phyloP scores from a whole-genome alignment of 2,329 filamentous ascomycete genomes.

The Aspergillaceae sp. region DNA sequence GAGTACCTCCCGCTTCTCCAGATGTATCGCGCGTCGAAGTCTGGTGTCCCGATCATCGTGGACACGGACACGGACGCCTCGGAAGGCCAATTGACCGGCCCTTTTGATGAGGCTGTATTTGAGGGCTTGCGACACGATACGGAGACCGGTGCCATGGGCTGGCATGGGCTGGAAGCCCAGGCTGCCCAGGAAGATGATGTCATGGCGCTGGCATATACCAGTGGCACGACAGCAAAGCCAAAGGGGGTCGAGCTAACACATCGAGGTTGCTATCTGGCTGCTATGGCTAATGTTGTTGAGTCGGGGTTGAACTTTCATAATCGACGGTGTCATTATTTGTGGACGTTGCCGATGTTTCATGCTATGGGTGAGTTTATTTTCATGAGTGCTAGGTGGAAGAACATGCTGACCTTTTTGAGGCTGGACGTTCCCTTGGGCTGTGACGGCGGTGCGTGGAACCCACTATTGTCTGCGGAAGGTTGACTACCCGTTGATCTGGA shows the following conservation, averaged over 20 bases:
- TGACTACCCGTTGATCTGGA: conserved; percentile 90
- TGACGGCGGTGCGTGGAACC: conserved; percentile 89
- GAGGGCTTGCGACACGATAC: conserved; percentile 69
- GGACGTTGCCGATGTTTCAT: conserved; percentile 85
- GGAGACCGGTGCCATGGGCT: conserved; percentile 59
- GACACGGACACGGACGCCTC: conserved; percentile 77
- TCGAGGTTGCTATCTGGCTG: conserved; percentile 74
- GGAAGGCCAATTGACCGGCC: conserved; percentile 64
- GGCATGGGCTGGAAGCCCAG: conserved; percentile 66
- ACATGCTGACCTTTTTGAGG: conserved; percentile 22
- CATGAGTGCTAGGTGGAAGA: background rate
- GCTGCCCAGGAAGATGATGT: conserved; percentile 67
- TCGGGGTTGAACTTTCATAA: conserved; percentile 66
- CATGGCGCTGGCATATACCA: conserved; percentile 86
- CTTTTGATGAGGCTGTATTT: conserved; percentile 72
- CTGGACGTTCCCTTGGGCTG: conserved; percentile 86
- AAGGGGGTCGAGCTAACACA: conserved; percentile 94
- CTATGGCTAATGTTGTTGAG: conserved; percentile 79
- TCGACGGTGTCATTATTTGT: conserved; percentile 71
- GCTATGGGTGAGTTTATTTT: conserved; percentile 47
- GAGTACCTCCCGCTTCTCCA: conserved; percentile 68
- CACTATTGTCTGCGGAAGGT: conserved; percentile 93
- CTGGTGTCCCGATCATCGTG: conserved; percentile 61
- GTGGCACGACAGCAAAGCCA: conserved; percentile 80
- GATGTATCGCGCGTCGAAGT: conserved; percentile 53